A percentile compares a stretch with the other conserved stretches of the same genome.
Conservation (phyloP, 495 filamentous ascomycete genomes). For the Hypoxylon rickii region DNA sequence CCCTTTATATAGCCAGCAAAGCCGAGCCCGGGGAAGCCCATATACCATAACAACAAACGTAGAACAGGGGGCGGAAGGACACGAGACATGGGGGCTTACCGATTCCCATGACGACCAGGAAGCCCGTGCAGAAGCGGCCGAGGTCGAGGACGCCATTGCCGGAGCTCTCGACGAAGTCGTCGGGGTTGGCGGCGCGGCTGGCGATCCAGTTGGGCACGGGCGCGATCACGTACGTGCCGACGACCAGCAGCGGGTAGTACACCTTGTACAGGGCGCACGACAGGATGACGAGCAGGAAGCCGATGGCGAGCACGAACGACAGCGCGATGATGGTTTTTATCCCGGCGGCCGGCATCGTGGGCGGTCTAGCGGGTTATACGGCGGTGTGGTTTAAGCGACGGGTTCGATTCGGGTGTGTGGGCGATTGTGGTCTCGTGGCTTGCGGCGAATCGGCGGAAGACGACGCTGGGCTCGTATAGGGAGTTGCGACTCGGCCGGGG, state of each 20-base stretch:
- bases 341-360: constrained; percentile 79
- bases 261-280: constrained; percentile 91
- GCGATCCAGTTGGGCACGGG: constrained; percentile 97
- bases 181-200: constrained; percentile 81
- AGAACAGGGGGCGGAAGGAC: background rate
- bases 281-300: constrained; percentile 98
- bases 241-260: constrained; percentile 92
- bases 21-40: too few species aligned
- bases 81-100: constrained; percentile 62
- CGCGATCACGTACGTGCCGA: constrained; percentile 91
- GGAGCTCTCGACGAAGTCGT: constrained; percentile 91
- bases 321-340: constrained; percentile 98
- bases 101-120: constrained; percentile 96
- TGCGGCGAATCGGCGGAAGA: too few species aligned
- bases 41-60: too few species aligned
- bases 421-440: too few species aligned
- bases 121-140: constrained; percentile 92
- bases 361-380: background rate
- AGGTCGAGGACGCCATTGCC: constrained; percentile 85
- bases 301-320: constrained; percentile 98
- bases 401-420: background rate
- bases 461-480: too few species aligned
- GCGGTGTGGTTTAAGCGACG: too few species aligned
- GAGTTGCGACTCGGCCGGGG: too few species aligned
- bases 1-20: too few species aligned